Conservation (phyloP, 805 yeast species). For the Suhomyces sp. region DNA sequence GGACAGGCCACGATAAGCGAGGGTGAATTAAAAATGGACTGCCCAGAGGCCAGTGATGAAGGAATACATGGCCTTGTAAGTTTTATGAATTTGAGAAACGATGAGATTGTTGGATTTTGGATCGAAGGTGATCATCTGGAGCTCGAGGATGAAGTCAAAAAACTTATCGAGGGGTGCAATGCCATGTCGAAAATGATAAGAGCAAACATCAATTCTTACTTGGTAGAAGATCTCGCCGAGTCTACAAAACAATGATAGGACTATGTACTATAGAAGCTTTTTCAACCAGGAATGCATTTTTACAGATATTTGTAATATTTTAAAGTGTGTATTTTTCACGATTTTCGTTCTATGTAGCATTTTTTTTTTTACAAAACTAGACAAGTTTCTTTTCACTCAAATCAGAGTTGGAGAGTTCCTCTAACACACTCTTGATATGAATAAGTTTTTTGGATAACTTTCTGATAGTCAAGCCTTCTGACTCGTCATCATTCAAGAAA, state of each 20-base stretch:
- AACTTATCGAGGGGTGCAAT: conserved; percentile 44
- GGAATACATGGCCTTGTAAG: conserved; percentile 43
- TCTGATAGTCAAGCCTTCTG: conserved; percentile 14
- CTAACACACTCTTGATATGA: conserved; percentile 20
- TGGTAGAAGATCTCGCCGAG: conserved; percentile 14
- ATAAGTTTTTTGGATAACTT: conserved; percentile 22
- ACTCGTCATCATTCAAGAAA: conserved; percentile 23
- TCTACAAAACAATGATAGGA: neutral
- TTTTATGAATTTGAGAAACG: conserved; percentile 51
- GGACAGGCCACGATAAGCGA: conserved; percentile 41
- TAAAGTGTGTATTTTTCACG: neutral
- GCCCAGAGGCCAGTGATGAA: conserved; percentile 5
- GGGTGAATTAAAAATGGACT: conserved; percentile 17
- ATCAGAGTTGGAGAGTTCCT: conserved; percentile 26
- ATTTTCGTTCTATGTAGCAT: neutral
- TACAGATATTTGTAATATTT: neutral
- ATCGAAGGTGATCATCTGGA: conserved; percentile 29
- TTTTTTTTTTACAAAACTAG: neutral
- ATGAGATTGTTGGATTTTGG: conserved; percentile 63
- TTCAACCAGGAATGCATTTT: neutral
- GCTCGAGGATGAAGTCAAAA: conserved; percentile 20
- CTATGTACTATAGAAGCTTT: neutral
- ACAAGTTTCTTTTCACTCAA: conserved; percentile 11
- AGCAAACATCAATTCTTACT: conserved; percentile 44
- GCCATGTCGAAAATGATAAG: conserved; percentile 42